Conservation (phyloP, 2,329 filamentous ascomycete species). For the Hymenoscyphus repandus region DNA sequence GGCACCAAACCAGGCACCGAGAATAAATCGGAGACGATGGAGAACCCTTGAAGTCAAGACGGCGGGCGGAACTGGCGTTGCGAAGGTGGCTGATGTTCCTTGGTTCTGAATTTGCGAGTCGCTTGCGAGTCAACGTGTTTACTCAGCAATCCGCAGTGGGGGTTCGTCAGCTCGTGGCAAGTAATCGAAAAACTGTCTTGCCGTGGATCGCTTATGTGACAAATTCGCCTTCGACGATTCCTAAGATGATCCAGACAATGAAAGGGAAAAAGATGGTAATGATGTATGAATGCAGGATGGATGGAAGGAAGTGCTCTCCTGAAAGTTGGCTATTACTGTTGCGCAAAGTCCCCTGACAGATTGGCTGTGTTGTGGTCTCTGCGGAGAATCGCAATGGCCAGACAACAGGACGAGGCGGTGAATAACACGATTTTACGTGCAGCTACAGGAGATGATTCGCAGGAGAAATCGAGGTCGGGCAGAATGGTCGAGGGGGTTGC, state of each 20-base stretch:
- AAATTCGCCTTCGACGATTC: not conserved
- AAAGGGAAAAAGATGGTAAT: not conserved
- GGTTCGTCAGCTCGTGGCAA: not conserved
- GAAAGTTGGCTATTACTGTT: not conserved
- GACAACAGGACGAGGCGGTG: conserved; percentile 1
- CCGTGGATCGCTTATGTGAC: not conserved
- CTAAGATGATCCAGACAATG: not conserved
- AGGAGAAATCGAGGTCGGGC: not conserved
- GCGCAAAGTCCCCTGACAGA: not conserved
- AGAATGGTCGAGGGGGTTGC: too few relatives aligned
- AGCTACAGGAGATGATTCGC: not conserved
- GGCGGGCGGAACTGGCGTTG: not conserved
- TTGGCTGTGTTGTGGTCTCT: not conserved
- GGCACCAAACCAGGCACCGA: not conserved
- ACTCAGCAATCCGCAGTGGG: not conserved
- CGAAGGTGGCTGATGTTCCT: not conserved
- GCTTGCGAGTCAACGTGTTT: too few relatives aligned
- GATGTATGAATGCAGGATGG: not conserved
- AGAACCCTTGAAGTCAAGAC: too few relatives aligned
- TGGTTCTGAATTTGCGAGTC: too few relatives aligned
- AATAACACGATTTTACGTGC: not conserved
- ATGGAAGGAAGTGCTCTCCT: not conserved
- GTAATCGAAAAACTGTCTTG: too few relatives aligned
- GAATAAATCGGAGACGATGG: not conserved
- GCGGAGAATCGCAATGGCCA: not conserved